These are phyloP conservation scores for Aspergillus neoniger DNA, from an alignment of 2,329 filamentous ascomycete genomes.

Conservation along the genomic window DNA sequence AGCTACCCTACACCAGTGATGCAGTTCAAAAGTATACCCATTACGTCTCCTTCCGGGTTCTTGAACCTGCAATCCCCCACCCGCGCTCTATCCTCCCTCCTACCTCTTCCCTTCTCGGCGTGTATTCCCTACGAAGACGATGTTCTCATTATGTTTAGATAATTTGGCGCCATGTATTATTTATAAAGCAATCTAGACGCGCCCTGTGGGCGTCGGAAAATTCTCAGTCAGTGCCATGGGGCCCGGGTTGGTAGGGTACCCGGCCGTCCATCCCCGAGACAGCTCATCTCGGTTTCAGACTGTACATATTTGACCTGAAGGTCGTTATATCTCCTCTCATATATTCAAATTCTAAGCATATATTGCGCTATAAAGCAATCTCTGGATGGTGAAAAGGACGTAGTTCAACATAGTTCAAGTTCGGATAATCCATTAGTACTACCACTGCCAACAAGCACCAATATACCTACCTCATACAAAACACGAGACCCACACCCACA, in stretches of 20 bases:
- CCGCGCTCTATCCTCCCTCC: not conserved
- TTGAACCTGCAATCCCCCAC: slow-evolving; percentile 2
- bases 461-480: no score
- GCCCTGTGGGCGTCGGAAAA: slow-evolving; percentile 22
- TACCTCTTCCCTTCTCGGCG: slow-evolving; percentile 6
- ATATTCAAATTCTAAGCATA: not conserved
- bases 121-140: slow-evolving; percentile 15
- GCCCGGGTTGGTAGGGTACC: not conserved
- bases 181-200: slow-evolving; percentile 21
- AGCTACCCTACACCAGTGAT: not conserved
- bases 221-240: slow-evolving; percentile 11
- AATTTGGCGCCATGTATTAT: slow-evolving; percentile 23
- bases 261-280: not conserved
- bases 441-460: no score
- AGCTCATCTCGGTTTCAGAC: slow-evolving; percentile 7
- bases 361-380: not conserved
- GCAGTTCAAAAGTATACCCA: not conserved
- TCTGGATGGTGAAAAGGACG: not conserved
- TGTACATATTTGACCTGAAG: slow-evolving; percentile 22
- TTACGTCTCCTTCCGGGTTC: not conserved
- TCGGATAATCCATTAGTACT: no score
- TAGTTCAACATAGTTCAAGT: not conserved
- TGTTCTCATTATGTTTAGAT: slow-evolving; percentile 12
- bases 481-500: no score
- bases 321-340: slow-evolving; percentile 21